Evolutionary conservation across 2,329 filamentous ascomycete genomes (phyloP).

Genomic region (Ceratocystis albifundus): DNA sequence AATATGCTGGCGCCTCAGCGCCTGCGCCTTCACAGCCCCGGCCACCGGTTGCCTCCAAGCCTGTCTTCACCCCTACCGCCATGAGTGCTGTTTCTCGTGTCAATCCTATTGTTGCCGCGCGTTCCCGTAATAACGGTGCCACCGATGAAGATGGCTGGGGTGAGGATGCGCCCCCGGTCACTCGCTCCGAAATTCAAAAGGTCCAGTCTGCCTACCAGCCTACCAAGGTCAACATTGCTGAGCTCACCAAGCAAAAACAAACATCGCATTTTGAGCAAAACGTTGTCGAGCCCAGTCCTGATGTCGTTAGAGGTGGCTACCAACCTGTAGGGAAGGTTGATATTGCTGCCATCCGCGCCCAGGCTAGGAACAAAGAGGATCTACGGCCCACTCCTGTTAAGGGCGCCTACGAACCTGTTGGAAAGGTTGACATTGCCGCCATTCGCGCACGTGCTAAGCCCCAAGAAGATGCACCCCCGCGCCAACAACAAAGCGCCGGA

Average conservation of each 20-base stretch:
- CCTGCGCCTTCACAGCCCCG: slow-evolving; percentile 38
- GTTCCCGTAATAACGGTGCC: slow-evolving; percentile 43
- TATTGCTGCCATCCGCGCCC: slow-evolving; percentile 76
- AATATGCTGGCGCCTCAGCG: slow-evolving; percentile 63
- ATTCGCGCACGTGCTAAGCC: slow-evolving; percentile 71
- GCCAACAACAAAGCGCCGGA: slow-evolving; percentile 25
- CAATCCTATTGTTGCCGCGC: slow-evolving; percentile 56
- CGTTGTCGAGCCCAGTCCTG: slow-evolving; percentile 38
- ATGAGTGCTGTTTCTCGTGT: slow-evolving; percentile 41
- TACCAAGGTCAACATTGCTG: slow-evolving; percentile 86
- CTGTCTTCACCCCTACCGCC: slow-evolving; percentile 72
- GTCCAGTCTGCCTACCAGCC: slow-evolving; percentile 88
- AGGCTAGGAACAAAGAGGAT: slow-evolving; percentile 56
- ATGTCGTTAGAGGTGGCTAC: slow-evolving; percentile 75
- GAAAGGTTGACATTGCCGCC: slow-evolving; percentile 93
- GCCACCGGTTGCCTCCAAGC: slow-evolving; percentile 67
- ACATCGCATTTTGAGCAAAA: slow-evolving; percentile 22
- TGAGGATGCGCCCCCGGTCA: slow-evolving; percentile 79
- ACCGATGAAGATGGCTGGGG: slow-evolving; percentile 89
- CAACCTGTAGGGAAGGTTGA: slow-evolving; percentile 96
- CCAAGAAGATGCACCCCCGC: slow-evolving; percentile 30
- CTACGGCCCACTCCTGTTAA: slow-evolving; percentile 78
- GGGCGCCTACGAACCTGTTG: slow-evolving; percentile 85
- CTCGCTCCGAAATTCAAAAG: slow-evolving; percentile 77
- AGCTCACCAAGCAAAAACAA: slow-evolving; percentile 59